phyloP scores from a whole-genome alignment of 2,329 filamentous ascomycete species.

The Fusarium sp. region DNA sequence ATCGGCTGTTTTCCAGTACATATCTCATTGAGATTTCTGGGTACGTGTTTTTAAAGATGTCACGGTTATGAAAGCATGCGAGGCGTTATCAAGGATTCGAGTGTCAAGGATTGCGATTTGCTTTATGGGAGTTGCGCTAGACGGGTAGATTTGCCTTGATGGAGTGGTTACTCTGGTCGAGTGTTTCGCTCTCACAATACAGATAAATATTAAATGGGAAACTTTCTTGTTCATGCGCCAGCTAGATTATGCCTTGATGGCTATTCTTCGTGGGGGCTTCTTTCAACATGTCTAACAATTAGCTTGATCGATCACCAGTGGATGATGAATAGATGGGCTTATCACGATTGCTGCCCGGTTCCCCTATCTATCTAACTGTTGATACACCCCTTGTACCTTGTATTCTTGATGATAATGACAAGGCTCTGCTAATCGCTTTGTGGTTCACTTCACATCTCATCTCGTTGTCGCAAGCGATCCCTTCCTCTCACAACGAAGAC shows the following conservation, averaged over 20 bases:
- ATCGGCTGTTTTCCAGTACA: conserved; percentile 98
- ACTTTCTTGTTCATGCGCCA: neutral
- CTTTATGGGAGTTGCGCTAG: conserved; percentile 15
- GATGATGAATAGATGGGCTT: neutral
- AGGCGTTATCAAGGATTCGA: conserved; percentile 29
- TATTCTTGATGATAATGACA: neutral
- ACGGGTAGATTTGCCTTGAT: neutral
- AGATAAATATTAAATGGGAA: neutral
- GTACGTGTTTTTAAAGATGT: conserved; percentile 13
- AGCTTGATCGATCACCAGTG: neutral
- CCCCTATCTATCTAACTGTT: neutral
- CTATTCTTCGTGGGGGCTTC: neutral
- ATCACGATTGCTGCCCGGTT: neutral
- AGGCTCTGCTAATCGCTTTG: neutral
- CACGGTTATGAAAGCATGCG: conserved; percentile 18
- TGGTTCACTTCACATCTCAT: neutral
- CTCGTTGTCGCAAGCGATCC: neutral
- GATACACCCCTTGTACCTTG: neutral
- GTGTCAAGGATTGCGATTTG: conserved; percentile 2
- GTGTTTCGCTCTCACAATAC: neutral
- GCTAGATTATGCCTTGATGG: neutral
- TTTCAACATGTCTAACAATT: neutral
- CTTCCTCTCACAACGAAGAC: neutral
- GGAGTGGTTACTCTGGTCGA: neutral
- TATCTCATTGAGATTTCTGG: conserved; percentile 75